Evolutionary conservation across 345 rosid genomes (phyloP).

Genomic region (Combretum micranthum): DNA sequence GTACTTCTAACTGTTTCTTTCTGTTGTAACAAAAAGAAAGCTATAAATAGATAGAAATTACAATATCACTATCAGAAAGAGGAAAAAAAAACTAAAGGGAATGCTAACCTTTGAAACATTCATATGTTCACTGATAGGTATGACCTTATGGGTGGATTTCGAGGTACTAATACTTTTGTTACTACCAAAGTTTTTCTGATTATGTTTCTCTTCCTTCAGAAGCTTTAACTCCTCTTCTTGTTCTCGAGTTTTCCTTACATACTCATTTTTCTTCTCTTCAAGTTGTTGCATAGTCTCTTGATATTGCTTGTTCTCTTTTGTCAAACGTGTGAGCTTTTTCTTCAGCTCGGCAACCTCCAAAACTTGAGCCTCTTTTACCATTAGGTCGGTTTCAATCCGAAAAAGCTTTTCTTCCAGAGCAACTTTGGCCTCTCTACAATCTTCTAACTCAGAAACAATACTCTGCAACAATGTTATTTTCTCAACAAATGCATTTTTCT

Average conservation of each 20-base stretch:
- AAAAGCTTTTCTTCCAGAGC: conserved; percentile 33
- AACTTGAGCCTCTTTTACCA: conserved; percentile 17
- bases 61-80: neutral
- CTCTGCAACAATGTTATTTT: conserved; percentile 27
- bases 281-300: conserved; percentile 32
- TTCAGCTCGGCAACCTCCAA: conserved; percentile 25
- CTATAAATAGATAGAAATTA: neutral
- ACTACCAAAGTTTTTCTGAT: conserved; percentile 10
- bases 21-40: neutral
- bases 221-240: conserved; percentile 36
- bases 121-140: conserved; percentile 3
- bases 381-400: conserved; percentile 21
- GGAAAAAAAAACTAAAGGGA: neutral
- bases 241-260: conserved; percentile 17
- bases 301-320: conserved; percentile 31
- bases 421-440: conserved; percentile 18
- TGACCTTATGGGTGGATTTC: conserved; percentile 9
- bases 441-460: conserved; percentile 28
- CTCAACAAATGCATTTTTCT: conserved; percentile 24
- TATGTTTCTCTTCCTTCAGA: conserved; percentile 26
- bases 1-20: neutral
- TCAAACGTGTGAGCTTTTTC: conserved; percentile 28
- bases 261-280: conserved; percentile 34
- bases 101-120: conserved; percentile 11
- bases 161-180: neutral